phyloP scores from a whole-genome alignment of 2,329 filamentous ascomycete genomes.

The Dactylellina drechsleri region DNA sequence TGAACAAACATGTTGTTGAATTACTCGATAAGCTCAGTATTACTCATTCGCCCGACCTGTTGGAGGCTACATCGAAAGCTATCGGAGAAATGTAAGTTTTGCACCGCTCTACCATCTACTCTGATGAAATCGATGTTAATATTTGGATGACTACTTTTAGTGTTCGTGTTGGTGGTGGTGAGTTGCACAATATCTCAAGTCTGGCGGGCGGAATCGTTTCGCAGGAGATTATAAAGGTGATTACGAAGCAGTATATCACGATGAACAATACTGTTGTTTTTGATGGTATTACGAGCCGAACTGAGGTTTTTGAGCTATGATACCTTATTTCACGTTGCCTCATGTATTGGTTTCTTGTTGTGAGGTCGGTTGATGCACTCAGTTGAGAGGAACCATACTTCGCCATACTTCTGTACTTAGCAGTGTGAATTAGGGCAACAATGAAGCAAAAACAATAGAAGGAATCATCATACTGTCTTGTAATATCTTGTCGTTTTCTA shows the following conservation, averaged over 20 bases:
- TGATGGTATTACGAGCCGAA: conserved; percentile 73
- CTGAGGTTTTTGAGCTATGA: conserved; percentile 68
- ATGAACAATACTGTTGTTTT: conserved; percentile 77
- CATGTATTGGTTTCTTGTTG: background rate
- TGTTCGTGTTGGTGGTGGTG: conserved; percentile 79
- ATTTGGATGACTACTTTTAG: background rate
- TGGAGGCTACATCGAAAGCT: conserved; percentile 67
- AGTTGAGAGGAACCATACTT: too few species aligned
- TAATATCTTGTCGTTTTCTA: too few species aligned
- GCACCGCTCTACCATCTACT: conserved; percentile 31
- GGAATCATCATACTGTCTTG: too few species aligned
- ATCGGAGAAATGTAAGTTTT: conserved; percentile 63
- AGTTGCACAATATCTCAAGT: conserved; percentile 91
- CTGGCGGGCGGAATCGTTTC: conserved; percentile 90
- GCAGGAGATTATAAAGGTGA: conserved; percentile 93
- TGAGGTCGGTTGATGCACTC: too few species aligned
- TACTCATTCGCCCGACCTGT: conserved; percentile 63
- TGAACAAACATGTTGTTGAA: conserved; percentile 33
- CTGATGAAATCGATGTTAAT: background rate
- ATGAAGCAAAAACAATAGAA: too few species aligned
- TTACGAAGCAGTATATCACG: conserved; percentile 77
- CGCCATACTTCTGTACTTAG: too few species aligned
- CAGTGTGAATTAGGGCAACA: too few species aligned
- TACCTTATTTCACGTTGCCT: background rate
- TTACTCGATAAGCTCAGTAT: conserved; percentile 41